Conservation (phyloP, 2,329 filamentous ascomycete species). For the Cladophialophora exuberans region DNA sequence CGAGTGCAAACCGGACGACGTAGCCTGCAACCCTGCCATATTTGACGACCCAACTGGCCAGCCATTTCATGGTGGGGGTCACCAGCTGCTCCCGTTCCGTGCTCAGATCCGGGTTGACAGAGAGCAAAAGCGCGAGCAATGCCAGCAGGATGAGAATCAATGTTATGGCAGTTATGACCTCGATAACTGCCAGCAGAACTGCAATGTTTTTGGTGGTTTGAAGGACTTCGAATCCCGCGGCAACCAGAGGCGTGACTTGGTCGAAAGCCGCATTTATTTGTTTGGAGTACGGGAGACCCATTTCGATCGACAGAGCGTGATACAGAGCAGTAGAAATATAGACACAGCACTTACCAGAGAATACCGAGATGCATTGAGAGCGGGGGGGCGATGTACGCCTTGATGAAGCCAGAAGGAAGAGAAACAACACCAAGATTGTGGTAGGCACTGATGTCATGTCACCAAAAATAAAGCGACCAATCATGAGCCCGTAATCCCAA, state of each 20-base stretch:
- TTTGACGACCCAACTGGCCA: slow-evolving; percentile 31
- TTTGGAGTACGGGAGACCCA: slow-evolving; percentile 58
- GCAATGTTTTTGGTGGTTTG: slow-evolving; percentile 55
- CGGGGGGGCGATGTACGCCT: neutral
- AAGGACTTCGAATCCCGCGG: slow-evolving; percentile 53
- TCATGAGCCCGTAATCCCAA: neutral
- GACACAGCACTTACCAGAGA: too few species aligned
- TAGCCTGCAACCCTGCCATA: slow-evolving; percentile 61
- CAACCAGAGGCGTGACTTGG: slow-evolving; percentile 57
- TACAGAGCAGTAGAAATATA: too few species aligned
- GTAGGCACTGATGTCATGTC: too few species aligned
- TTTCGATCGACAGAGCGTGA: too few species aligned
- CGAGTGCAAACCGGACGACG: slow-evolving; percentile 69
- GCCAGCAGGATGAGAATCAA: slow-evolving; percentile 45
- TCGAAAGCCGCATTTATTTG: slow-evolving; percentile 57
- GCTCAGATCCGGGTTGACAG: slow-evolving; percentile 54
- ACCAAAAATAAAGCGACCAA: too few species aligned
- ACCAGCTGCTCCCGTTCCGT: slow-evolving; percentile 46
- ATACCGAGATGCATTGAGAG: too few species aligned
- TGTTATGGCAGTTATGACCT: slow-evolving; percentile 50
- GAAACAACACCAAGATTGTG: too few species aligned
- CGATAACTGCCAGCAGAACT: slow-evolving; percentile 51
- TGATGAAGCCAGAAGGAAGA: too few species aligned
- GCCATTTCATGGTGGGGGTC: slow-evolving; percentile 46
- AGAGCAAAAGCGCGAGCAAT: slow-evolving; percentile 47